Evolutionary conservation across 2,329 filamentous ascomycete species (phyloP).

Genomic region (Pseudogymnoascus sp.): DNA sequence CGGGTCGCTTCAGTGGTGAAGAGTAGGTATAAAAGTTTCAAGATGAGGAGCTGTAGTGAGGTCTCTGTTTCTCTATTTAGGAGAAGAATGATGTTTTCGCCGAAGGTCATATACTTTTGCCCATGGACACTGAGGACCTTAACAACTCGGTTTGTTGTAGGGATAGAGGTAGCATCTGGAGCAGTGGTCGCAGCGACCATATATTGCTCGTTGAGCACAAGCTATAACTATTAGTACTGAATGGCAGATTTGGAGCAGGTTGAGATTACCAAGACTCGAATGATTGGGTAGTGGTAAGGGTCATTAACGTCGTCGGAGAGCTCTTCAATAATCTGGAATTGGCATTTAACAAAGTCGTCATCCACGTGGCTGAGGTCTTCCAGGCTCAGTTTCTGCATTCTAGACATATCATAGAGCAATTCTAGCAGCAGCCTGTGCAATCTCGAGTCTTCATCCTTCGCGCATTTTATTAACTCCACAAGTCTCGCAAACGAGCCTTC

Average conservation of each 20-base stretch:
- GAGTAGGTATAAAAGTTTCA: conserved; percentile 90
- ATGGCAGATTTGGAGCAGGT: conserved; percentile 13
- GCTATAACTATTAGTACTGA: conserved; percentile 40
- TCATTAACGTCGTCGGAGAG: conserved; percentile 81
- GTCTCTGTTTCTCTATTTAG: conserved; percentile 94
- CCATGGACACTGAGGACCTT: conserved; percentile 82
- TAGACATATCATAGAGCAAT: conserved; percentile 91
- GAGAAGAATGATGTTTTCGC: conserved; percentile 92
- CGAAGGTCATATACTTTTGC: conserved; percentile 81
- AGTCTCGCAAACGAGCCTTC: conserved; percentile 80
- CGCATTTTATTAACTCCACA: conserved; percentile 67
- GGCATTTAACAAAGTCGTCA: conserved; percentile 74
- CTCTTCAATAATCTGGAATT: conserved; percentile 83
- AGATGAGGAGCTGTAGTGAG: conserved; percentile 86
- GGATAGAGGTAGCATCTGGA: conserved; percentile 29
- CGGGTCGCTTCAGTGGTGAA: conserved; percentile 89
- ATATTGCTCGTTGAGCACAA: conserved; percentile 97
- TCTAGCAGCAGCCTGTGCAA: conserved; percentile 79
- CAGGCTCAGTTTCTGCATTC: conserved; percentile 72
- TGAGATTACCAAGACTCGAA: conserved; percentile 72
- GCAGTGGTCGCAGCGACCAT: conserved; percentile 66
- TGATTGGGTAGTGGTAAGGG: conserved; percentile 92
- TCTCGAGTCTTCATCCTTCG: conserved; percentile 57
- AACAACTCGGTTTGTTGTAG: conserved; percentile 85
- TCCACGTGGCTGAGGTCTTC: conserved; percentile 71